These are phyloP conservation scores for Zymoseptoria brevis DNA, from an alignment of 2,329 filamentous ascomycete genomes.

Conservation along the genomic window DNA sequence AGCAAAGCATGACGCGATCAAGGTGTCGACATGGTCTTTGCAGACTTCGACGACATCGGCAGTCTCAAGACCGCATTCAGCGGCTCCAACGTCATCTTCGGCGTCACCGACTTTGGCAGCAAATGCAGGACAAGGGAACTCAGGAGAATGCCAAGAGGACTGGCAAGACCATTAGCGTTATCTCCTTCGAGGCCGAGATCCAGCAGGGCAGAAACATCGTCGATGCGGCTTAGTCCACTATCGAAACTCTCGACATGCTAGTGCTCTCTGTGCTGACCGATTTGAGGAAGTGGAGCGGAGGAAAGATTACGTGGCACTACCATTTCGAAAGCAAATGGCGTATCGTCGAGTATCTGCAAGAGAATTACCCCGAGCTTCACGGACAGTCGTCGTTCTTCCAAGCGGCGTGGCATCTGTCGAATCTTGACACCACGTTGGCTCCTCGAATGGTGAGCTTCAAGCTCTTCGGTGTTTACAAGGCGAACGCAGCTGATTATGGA, in stretches of 20 bases:
- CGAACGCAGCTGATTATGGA: neutral
- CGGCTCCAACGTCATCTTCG: conserved; percentile 32
- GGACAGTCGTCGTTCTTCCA: conserved; percentile 27
- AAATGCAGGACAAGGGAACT: conserved; percentile 8
- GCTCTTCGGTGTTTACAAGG: conserved; percentile 2
- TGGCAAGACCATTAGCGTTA: conserved; percentile 12
- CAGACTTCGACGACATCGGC: conserved; percentile 25
- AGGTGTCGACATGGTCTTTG: conserved; percentile 31
- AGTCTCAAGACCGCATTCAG: conserved; percentile 29
- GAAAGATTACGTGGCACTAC: conserved; percentile 35
- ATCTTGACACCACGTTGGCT: conserved; percentile 16
- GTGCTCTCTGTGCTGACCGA: conserved; percentile 34
- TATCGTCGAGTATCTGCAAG: conserved; percentile 21
- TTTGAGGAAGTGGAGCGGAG: conserved; percentile 32
- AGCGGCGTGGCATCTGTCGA: conserved; percentile 30
- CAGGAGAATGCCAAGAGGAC: conserved; percentile 15
- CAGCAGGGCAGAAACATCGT: conserved; percentile 27
- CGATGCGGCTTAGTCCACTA: conserved; percentile 17
- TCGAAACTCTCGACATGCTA: conserved; percentile 26
- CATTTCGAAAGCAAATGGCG: conserved; percentile 28
- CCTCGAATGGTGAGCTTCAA: neutral
- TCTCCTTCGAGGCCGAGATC: conserved; percentile 20
- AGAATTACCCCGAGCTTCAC: conserved; percentile 13
- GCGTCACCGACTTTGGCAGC: conserved; percentile 31
- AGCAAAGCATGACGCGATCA: conserved; percentile 21